A percentile compares a stretch with the other conserved stretches of the same genome.
Evolutionary conservation across 192 early-diverging fungal genomes (phyloP).

Genomic region (Linnemannia zychae): DNA sequence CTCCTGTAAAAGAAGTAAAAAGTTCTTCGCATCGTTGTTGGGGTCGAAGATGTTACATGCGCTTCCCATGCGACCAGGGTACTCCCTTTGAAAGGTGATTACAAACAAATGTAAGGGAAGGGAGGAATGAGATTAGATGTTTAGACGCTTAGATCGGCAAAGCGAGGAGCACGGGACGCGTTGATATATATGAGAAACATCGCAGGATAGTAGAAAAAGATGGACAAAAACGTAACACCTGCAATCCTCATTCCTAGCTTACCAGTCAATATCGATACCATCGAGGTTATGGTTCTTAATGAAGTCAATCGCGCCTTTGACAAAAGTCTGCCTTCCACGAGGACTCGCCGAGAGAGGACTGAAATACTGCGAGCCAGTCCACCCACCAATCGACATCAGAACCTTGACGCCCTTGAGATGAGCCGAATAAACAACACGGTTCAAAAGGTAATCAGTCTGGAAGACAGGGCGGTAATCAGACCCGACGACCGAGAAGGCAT

Average conservation of each 20-base stretch:
- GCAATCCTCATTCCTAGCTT: not conserved
- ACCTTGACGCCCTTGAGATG: constrained; percentile 65
- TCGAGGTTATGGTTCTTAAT: constrained; percentile 69
- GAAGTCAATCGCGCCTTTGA: constrained; percentile 64
- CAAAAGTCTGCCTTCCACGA: constrained; percentile 59
- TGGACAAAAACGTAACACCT: no score
- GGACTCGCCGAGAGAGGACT: constrained; percentile 65
- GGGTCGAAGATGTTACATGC: constrained; percentile 69
- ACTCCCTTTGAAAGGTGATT: constrained; percentile 62
- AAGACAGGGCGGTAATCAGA: constrained; percentile 39
- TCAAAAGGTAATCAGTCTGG: constrained; percentile 33
- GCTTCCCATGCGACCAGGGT: constrained; percentile 74
- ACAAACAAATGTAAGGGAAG: not conserved
- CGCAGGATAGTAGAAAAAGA: not conserved
- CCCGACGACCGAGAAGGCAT: constrained; percentile 56
- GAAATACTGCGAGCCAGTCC: constrained; percentile 73
- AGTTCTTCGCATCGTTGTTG: constrained; percentile 73
- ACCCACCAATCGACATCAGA: constrained; percentile 77
- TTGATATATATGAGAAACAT: no score
- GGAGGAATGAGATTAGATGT: not conserved
- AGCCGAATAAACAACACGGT: constrained; percentile 57
- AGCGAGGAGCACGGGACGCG: no score
- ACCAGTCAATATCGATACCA: constrained; percentile 83
- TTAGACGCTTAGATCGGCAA: not conserved
- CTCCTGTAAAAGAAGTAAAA: constrained; percentile 68